Base-by-base conservation (phyloP, 176 grass and related monocot species). In the Melocanna baccifera region DNA sequence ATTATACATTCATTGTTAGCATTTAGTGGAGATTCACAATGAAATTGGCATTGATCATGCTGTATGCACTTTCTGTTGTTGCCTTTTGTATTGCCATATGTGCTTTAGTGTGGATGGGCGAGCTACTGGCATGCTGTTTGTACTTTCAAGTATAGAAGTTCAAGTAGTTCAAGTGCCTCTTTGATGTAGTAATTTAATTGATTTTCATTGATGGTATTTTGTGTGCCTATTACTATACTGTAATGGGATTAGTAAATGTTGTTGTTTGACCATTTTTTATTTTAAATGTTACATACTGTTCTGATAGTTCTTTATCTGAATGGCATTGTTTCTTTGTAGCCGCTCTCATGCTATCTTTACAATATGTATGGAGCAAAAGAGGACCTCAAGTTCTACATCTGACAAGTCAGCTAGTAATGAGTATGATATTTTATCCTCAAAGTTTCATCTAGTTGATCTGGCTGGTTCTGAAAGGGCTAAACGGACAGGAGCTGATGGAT, bases 281-380 rank as follows among this genome's bases (percentile, higher is more conserved):
- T 41, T 77, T 5, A 41, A 61, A 41, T 18, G 13, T 62, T 28
- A 23, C 9, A 5, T 28, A 36, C 26, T 12, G 6, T 62, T 77
- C 22, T 77, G 14, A 69, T 28, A 58, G 32, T 12, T 47, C 22
- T 58, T 75, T 83, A 61, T 53, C 12, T 41, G 16, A 83, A 66
- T 73, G 48, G 4, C 34, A 20, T 12, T 69, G 13, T 77, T 86
- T 72, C 22, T 86, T 14, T 89, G 63, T 83, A 97, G 91, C 65
- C 94, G 94, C 20, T 97, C 91, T 79, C 94, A 97, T 91, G 94
- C 94, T 69, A 97, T 97, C 28, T 97, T 97, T 32, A 97, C 91
- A 8, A 88, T 97, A 64, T 89, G 46, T 69, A 46, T 93, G 2
- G 89, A 97, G 62, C 91, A 97, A 89, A 97, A 97, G 85, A 97